Conservation (phyloP, 768 basidiomycete genomes). For the Lyophyllum decastes region DNA sequence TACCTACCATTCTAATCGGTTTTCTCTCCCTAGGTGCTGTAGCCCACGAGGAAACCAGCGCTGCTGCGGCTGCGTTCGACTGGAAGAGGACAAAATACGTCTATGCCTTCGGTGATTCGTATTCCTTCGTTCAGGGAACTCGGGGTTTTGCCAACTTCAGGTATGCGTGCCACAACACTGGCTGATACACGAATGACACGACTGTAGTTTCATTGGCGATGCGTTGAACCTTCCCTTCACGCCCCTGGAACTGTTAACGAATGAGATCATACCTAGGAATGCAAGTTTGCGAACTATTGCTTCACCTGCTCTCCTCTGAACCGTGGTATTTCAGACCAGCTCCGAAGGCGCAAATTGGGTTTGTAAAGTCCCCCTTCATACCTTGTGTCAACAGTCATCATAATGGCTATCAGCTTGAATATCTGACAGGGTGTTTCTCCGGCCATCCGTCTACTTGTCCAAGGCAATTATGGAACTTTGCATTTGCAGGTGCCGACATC, state of each 20-base stretch:
- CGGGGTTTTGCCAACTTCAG: conserved; percentile 51
- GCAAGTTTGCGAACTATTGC: conserved; percentile 27
- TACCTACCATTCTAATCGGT: neutral
- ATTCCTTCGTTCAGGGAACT: conserved; percentile 55
- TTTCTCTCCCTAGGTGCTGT: neutral
- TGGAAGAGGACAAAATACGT: conserved; percentile 29
- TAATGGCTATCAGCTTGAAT: conserved; percentile 40
- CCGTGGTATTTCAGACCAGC: conserved; percentile 39
- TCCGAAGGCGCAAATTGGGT: conserved; percentile 59
- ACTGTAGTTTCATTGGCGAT: conserved; percentile 51
- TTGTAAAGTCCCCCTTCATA: neutral
- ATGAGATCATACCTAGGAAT: conserved; percentile 47
- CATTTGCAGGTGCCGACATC: conserved; percentile 55
- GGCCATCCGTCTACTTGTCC: conserved; percentile 44
- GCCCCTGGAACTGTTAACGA: conserved; percentile 37
- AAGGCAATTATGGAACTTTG: conserved; percentile 56
- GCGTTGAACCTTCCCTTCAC: conserved; percentile 42
- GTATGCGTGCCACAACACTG: conserved; percentile 21
- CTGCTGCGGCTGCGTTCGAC: neutral
- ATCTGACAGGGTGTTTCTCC: conserved; percentile 50
- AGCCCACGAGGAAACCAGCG: neutral
- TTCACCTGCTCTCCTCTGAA: neutral
- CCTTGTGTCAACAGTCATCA: neutral
- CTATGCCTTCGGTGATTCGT: conserved; percentile 59
- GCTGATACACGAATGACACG: neutral